Percentiles rank a stretch among this genome's conserved stretches.
Evolutionary conservation across 495 filamentous ascomycete genomes (phyloP).

Genomic region (Aspergillus ostianus): DNA sequence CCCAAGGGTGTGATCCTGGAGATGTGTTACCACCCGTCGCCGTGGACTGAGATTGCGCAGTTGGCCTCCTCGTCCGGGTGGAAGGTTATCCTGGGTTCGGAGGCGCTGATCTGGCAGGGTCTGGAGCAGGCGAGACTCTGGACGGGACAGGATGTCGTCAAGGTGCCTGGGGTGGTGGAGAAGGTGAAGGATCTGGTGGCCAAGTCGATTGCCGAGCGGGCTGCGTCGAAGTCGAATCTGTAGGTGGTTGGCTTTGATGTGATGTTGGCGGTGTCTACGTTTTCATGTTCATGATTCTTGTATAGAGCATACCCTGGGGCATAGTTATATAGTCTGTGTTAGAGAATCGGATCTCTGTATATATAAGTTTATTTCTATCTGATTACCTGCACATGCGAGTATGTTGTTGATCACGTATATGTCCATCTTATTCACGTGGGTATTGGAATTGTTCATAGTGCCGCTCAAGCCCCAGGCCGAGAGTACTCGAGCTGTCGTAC

Average conservation of each 20-base stretch:
- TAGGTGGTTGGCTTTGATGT: conserved; percentile 18
- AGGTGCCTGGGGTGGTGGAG: conserved; percentile 50
- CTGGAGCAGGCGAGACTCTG: conserved; percentile 68
- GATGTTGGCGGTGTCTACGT: conserved; percentile 16
- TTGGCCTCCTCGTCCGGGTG: conserved; percentile 58
- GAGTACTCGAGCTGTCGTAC: conserved; percentile 59
- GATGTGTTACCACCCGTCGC: conserved; percentile 76
- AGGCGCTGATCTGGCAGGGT: conserved; percentile 74
- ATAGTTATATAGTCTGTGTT: conserved; percentile 7
- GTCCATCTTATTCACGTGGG: background rate
- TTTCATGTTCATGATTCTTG: conserved; percentile 21
- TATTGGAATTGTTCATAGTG: background rate
- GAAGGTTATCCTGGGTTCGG: conserved; percentile 67
- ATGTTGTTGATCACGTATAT: background rate
- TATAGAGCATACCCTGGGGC: conserved; percentile 30
- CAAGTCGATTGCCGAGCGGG: conserved; percentile 35
- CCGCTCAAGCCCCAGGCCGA: conserved; percentile 47
- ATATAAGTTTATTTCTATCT: background rate
- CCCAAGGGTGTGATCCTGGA: conserved; percentile 67
- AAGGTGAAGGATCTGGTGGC: conserved; percentile 52
- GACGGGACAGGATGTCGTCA: conserved; percentile 53
- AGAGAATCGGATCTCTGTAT: conserved; percentile 23
- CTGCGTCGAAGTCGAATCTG: conserved; percentile 28
- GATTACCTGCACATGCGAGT: no score
- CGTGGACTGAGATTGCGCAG: conserved; percentile 61